Evolutionary conservation across 2,329 filamentous ascomycete genomes (phyloP).

Genomic region (Cryphonectria parasitica): DNA sequence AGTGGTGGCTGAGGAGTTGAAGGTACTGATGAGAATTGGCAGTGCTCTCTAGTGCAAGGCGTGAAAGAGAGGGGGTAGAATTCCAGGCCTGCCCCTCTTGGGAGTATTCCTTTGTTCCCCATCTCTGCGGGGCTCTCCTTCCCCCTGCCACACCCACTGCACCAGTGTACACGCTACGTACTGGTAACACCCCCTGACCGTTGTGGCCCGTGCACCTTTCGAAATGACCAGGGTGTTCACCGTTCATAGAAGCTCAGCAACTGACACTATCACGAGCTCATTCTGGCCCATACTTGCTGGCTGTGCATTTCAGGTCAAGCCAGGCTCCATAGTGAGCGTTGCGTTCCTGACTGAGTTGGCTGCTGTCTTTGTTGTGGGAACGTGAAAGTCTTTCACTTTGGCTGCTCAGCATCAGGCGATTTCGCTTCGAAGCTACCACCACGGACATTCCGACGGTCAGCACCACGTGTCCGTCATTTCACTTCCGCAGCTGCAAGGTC

Average conservation of each 20-base stretch:
- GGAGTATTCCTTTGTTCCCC: neutral
- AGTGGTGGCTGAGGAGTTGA: neutral
- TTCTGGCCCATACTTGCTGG: neutral
- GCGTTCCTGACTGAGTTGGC: neutral
- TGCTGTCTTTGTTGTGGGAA: neutral
- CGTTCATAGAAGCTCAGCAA: conserved; percentile 4
- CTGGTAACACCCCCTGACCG: neutral
- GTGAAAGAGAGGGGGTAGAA: neutral
- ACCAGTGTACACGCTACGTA: neutral
- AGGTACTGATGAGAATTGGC: neutral
- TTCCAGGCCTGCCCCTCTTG: neutral
- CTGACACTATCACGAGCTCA: conserved; percentile 9
- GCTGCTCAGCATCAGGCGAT: neutral
- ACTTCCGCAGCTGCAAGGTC: neutral
- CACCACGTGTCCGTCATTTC: neutral
- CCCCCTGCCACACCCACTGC: neutral
- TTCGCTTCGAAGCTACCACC: neutral
- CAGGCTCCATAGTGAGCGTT: neutral
- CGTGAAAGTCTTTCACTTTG: neutral
- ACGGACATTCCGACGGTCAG: neutral
- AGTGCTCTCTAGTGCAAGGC: neutral
- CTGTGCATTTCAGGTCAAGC: neutral
- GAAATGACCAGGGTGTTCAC: conserved; percentile 9
- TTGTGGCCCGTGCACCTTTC: neutral
- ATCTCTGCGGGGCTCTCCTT: neutral